Percentiles rank a stretch among this genome's conserved stretches.
Conservation (phyloP, 352 stramenopile genomes). For the Phytophthora syringae region DNA sequence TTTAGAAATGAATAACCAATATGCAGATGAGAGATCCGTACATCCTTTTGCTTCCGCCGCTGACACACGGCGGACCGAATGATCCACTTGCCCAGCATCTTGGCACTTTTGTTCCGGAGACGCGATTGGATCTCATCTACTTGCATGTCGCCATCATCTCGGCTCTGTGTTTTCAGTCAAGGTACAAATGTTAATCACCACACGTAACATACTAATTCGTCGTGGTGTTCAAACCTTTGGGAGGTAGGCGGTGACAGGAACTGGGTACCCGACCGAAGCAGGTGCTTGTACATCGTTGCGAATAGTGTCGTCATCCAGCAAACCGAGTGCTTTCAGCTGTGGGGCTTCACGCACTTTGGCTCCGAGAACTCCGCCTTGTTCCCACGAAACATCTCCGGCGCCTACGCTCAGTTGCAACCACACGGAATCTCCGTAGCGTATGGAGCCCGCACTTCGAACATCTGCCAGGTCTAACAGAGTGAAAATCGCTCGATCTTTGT, state of each 20-base stretch:
- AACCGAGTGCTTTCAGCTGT: conserved; percentile 67
- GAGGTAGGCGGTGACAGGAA: conserved; percentile 70
- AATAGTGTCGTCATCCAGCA: conserved; percentile 54
- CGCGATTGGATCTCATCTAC: conserved; percentile 83
- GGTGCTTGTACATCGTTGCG: conserved; percentile 56
- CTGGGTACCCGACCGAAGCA: conserved; percentile 56
- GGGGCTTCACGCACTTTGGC: conserved; percentile 78
- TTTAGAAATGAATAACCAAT: no score
- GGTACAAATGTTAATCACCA: neutral
- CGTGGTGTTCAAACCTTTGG: conserved; percentile 54
- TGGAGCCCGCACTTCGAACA: conserved; percentile 64
- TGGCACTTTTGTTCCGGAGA: conserved; percentile 75
- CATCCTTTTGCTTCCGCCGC: conserved; percentile 51
- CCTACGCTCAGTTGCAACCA: conserved; percentile 80
- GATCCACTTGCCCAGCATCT: conserved; percentile 83
- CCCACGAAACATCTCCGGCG: conserved; percentile 69
- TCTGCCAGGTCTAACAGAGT: conserved; percentile 74
- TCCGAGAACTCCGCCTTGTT: conserved; percentile 75
- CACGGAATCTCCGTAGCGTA: conserved; percentile 79
- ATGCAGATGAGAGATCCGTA: conserved; percentile 34
- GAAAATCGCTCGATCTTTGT: conserved; percentile 70
- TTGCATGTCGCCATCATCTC: conserved; percentile 75
- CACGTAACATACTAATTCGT: no score
- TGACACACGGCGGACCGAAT: conserved; percentile 69
- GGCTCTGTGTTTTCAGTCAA: conserved; percentile 51